Evolutionary conservation across 2,329 filamentous ascomycete genomes (phyloP).

Genomic region (Ophiostoma perfectum): DNA sequence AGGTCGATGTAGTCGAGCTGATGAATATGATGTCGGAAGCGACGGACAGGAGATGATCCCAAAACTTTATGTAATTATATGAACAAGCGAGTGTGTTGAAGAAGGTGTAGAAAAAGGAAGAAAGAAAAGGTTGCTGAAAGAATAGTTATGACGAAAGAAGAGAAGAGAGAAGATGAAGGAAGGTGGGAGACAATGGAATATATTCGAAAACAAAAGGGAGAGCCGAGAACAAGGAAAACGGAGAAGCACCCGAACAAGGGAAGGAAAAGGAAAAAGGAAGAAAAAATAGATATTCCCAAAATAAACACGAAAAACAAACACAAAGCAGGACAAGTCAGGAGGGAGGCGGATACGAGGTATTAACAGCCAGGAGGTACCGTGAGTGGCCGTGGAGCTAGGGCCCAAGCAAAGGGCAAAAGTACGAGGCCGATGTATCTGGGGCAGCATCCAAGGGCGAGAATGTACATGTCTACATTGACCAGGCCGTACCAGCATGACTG

Average conservation of each 20-base stretch:
- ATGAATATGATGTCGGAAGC: background rate
- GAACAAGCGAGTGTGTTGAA: constrained; percentile 19
- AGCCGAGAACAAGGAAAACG: constrained; percentile 14
- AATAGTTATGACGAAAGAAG: background rate
- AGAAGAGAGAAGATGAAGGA: constrained; percentile 13
- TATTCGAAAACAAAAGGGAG: background rate
- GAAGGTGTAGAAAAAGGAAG: background rate
- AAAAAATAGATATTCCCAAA: constrained; percentile 7
- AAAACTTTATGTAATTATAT: constrained; percentile 9
- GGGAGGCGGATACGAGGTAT: constrained; percentile 21
- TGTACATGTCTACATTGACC: constrained; percentile 3
- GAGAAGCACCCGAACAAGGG: constrained; percentile 7
- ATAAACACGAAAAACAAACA: constrained; percentile 9
- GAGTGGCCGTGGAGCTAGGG: constrained; percentile 16
- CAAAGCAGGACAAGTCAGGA: constrained; percentile 14
- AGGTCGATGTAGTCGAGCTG: background rate
- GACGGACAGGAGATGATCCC: constrained; percentile 17
- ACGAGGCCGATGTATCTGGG: background rate
- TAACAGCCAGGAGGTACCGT: constrained; percentile 19
- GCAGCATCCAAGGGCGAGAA: background rate
- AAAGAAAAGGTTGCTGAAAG: constrained; percentile 1
- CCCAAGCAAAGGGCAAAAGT: background rate
- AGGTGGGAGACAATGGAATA: constrained; percentile 9
- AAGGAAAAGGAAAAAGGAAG: constrained; percentile 10
- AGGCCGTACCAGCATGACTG: background rate